Base-by-base conservation (phyloP, 2,329 filamentous ascomycete genomes). In the Teratosphaeria gauchensis region DNA sequence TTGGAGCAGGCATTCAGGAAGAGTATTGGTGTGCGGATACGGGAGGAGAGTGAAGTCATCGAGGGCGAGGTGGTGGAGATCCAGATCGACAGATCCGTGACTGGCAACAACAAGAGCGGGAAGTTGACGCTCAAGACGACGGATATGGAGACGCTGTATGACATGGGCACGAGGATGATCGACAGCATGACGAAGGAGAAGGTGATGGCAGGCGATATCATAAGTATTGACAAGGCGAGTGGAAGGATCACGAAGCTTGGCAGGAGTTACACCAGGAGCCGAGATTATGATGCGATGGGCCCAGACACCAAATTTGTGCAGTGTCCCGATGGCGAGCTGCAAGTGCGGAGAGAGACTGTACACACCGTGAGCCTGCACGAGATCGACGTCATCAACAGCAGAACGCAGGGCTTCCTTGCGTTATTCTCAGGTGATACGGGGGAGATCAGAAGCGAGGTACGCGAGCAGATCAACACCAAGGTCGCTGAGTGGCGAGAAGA, bases 161-260 rank as follows among this genome's bases (percentile, higher is more conserved):
- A 99, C 71, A 96, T 99, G 92, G 94, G 94, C 64, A 92, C 89
- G 66, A 97, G 97, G 78, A 97, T 99, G 94, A 99, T 99, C 66
- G 94, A 99, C 72, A 91, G 91, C 64, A 96, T 99, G 91, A 96
- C 92, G 66, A 97, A 97, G 77, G 94, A 99, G 79, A 92, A 95
- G 69, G 90, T 99, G 64, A 96, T 97, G 87, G 94, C 94, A 4
- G 94, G 94, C 68, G 94, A 99, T 73, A 94, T 99, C 66, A 95
- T 99, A 69, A 95, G 90, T 59, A 97, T 99, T 68, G 94, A 99
- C 80, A 99, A 99, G 78, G 92, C 92, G 0, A 96, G 91, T 1
- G 94, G 94, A 65, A 96, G 96, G 76, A 97, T 99, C 73, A 95
- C 91, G 57, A 99, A 97, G 77, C 84, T 99, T 24, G 94, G 94